Evolutionary conservation across 73 alveolate species (phyloP).

Genomic region (Stentor coeruleus): DNA sequence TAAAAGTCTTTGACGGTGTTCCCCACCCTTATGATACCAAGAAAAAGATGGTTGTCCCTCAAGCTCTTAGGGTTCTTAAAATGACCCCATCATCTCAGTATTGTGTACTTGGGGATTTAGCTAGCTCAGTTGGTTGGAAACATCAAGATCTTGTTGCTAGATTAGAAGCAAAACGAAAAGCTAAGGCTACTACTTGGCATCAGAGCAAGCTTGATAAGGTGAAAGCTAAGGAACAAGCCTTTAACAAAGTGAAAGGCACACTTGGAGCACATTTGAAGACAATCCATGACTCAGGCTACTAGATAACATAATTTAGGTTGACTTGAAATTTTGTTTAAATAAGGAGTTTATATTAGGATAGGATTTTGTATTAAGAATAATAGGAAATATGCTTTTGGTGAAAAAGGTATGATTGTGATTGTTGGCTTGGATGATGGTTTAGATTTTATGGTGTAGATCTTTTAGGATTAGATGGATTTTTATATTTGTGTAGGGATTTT

Average conservation of each 20-base stretch:
- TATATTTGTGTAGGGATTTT: too few species aligned
- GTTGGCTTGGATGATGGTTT: too few species aligned
- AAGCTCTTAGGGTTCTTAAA: conserved; percentile 88
- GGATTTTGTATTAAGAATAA: too few species aligned
- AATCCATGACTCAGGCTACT: too few species aligned
- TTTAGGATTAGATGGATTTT: too few species aligned
- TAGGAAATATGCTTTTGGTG: too few species aligned
- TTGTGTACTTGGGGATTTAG: conserved; percentile 85
- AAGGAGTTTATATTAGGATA: too few species aligned
- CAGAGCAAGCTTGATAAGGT: background rate
- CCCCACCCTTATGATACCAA: conserved; percentile 94
- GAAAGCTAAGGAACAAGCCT: background rate
- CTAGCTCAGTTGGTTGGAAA: conserved; percentile 90
- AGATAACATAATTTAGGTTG: too few species aligned
- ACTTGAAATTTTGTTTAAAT: too few species aligned
- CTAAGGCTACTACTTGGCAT: conserved; percentile 28
- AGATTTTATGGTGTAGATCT: too few species aligned
- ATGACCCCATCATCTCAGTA: conserved; percentile 69
- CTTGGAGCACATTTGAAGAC: too few species aligned
- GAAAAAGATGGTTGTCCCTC: conserved; percentile 91
- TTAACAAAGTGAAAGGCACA: background rate
- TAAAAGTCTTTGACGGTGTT: conserved; percentile 83
- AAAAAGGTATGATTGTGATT: too few species aligned
- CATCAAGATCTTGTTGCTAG: conserved; percentile 65
- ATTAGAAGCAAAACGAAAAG: conserved; percentile 90